Evolutionary conservation across 192 early-diverging fungal genomes (phyloP).

Genomic region (Backusella macrospora): DNA sequence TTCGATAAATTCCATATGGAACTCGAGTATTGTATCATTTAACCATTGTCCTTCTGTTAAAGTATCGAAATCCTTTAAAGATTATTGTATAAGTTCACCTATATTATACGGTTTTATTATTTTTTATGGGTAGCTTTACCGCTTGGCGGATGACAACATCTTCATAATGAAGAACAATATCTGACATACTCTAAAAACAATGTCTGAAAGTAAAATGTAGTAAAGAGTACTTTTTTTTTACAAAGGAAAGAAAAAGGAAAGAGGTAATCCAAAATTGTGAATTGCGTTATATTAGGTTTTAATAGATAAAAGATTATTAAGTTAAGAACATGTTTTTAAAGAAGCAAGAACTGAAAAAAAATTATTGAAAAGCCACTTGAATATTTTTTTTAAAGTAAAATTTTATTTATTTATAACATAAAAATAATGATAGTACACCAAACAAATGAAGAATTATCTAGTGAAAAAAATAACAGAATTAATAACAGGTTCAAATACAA

Average conservation of each 20-base stretch:
- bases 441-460: neutral
- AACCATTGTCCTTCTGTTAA: constrained; percentile 20
- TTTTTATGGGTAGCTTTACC: neutral
- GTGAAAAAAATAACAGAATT: neutral
- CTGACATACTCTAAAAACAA: neutral
- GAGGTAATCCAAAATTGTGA: neutral
- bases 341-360: no score
- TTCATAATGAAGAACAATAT: constrained; percentile 25
- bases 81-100: neutral
- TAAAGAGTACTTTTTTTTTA: no score
- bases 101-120: neutral
- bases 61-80: constrained; percentile 19
- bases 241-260: neutral
- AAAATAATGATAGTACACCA: neutral
- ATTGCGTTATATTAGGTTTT: no score
- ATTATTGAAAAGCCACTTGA: no score
- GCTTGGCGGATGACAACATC: constrained; percentile 26
- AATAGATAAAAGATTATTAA: no score
- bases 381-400: neutral
- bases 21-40: constrained; percentile 33
- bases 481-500: neutral
- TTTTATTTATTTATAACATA: constrained; percentile 11
- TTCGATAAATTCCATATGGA: constrained; percentile 32
- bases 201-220: no score
- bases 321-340: no score